phyloP scores from a whole-genome alignment of 2,329 filamentous ascomycete species.

The Capronia americana region DNA sequence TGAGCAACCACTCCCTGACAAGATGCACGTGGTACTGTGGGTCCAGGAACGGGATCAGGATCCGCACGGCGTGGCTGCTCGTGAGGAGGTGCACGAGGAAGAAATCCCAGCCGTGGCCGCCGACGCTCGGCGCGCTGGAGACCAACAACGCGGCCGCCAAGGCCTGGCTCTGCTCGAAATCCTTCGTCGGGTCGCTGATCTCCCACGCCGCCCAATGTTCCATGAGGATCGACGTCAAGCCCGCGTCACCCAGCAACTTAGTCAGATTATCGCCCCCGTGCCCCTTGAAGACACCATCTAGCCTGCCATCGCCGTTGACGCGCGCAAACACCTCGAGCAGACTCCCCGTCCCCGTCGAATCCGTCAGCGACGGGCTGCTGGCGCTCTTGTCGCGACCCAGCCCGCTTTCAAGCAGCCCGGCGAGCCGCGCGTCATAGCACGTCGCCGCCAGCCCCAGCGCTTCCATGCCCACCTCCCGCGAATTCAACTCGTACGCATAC shows the following conservation, averaged over 20 bases:
- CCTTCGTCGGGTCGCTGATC: conserved; percentile 70
- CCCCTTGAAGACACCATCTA: conserved; percentile 69
- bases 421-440: conserved; percentile 71
- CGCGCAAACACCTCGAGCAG: conserved; percentile 74
- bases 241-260: conserved; percentile 70
- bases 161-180: conserved; percentile 74
- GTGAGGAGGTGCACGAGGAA: conserved; percentile 83
- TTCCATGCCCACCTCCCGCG: conserved; percentile 85
- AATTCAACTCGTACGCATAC: conserved; percentile 90
- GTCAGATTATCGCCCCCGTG: conserved; percentile 69
- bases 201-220: conserved; percentile 93
- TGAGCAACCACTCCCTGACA: conserved; percentile 87
- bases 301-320: conserved; percentile 71
- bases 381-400: background rate
- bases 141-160: conserved; percentile 57
- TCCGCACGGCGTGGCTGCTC: conserved; percentile 84
- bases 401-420: conserved; percentile 43
- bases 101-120: conserved; percentile 73
- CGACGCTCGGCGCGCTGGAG: conserved; percentile 41
- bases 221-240: conserved; percentile 66
- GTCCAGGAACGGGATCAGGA: conserved; percentile 79
- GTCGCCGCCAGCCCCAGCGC: conserved; percentile 73
- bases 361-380: conserved; percentile 65
- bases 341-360: conserved; percentile 66
- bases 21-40: conserved; percentile 73